Evolutionary conservation across 352 stramenopile species (phyloP), one percentile per base, ranked within the genome.

Genomic region (Pythium inflatum): DNA sequence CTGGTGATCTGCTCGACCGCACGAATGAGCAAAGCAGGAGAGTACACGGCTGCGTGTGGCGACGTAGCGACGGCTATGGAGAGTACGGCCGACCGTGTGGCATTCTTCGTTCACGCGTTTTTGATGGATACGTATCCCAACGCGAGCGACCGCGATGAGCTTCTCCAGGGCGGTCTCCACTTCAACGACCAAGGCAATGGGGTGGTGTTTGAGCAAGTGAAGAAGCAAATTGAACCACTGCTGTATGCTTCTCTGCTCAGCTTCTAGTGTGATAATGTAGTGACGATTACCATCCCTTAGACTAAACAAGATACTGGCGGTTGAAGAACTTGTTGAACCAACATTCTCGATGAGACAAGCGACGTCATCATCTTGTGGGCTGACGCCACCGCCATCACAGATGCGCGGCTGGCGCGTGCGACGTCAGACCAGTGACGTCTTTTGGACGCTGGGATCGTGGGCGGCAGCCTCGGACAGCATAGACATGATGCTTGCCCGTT

Each of bases 111-210:
- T 27, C 28, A 65, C 28, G 27, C 43, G 33, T 53, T 41, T 25
- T 41, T 71, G 30, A 71, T 71, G 64, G 46, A n/a, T 18, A 46
- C 20, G 43, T 71, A 65, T 24, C 54, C 64, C n/a, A 33, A 53
- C 30, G 45, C 38, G 11, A 25, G n/a, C 12, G 54, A 65, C 12
- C 64, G 64, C 12, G 55, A 41, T n/a, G 20, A 6, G 5, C 24
- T 73, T 31, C 25, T 73, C 25, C 31, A 41, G 27, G 69, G 72
- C 56, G 69, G 69, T 0, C 63, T 76, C 31, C 69, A 76, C 63
- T 76, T 76, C 79, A 38, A 68, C 83, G 31, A 81, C 14, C 16
- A 53, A 25, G 27, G 50, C 8, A 27, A 62, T 48, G 18, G 25
- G 6, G n/a, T 62, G 8, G 62, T 62, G 5, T 57, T 25, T 13